Evolutionary conservation across 306 rosid genomes (phyloP).

Genomic region (Medicago lupulina): DNA sequence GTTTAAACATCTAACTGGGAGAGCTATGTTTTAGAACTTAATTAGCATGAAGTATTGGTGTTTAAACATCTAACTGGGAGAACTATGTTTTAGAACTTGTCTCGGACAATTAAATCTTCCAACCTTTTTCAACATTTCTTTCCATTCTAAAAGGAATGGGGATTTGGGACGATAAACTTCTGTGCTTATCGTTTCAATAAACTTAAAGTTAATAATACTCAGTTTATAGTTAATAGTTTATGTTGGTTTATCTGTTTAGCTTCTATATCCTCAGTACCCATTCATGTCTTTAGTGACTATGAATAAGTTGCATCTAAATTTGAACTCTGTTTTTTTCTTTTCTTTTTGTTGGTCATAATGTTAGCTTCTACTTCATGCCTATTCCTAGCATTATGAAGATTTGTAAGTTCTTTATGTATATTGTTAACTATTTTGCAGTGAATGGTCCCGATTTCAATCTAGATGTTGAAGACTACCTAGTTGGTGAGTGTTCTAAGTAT

Average conservation of each 20-base stretch:
- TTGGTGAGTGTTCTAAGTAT: conserved; percentile 60
- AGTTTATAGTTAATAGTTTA: not conserved
- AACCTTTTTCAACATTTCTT: not conserved
- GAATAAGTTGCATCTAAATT: not conserved
- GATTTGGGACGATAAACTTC: not conserved
- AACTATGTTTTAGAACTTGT: not conserved
- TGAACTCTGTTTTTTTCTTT: not conserved
- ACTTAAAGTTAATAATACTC: not conserved
- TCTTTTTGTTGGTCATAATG: not conserved
- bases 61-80: not conserved
- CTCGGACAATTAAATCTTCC: not conserved
- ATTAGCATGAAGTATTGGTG: no score
- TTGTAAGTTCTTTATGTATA: conserved; percentile 3
- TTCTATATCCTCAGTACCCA: not conserved
- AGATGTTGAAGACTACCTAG: conserved; percentile 89
- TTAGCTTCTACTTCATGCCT: not conserved
- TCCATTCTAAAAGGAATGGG: not conserved
- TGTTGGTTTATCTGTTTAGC: conserved; percentile 1
- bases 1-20: not conserved
- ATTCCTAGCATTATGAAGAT: conserved; percentile 20
- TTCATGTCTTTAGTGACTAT: conserved; percentile 12
- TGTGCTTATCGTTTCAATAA: conserved; percentile 15
- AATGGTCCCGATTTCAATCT: conserved; percentile 70
- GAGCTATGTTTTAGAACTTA: not conserved
- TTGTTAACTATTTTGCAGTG: conserved; percentile 62